These are phyloP conservation scores for Jacaranda mimosifolia DNA, from an alignment of 257 asterid species.

Conservation along the genomic window DNA sequence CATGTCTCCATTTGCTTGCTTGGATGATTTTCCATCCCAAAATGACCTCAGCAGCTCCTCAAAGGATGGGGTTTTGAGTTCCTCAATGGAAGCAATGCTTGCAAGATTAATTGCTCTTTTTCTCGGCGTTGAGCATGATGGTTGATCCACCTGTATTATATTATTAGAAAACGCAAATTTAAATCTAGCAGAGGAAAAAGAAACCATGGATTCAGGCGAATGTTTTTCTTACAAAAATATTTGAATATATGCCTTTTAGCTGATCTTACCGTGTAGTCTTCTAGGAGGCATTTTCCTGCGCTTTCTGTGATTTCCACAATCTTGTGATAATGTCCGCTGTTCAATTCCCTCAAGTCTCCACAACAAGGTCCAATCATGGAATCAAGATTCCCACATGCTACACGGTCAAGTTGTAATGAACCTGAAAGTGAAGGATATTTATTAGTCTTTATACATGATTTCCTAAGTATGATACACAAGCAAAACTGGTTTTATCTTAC, in stretches of 20 bases:
- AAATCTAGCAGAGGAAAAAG: no score
- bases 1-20: conserved; percentile 79
- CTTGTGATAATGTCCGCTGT: conserved; percentile 78
- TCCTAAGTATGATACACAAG: not conserved
- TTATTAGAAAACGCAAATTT: not conserved
- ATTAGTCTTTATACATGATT: not conserved
- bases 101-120: conserved; percentile 74
- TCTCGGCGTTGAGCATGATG: conserved; percentile 86
- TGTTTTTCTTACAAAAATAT: no score
- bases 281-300: conserved; percentile 88
- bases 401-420: conserved; percentile 92
- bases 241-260: no score
- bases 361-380: conserved; percentile 85
- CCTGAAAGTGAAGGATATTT: conserved; percentile 43
- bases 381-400: conserved; percentile 82
- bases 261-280: conserved; percentile 78
- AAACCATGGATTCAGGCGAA: no score
- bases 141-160: conserved; percentile 77
- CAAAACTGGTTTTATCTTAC: conserved; percentile 54
- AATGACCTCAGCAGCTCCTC: conserved; percentile 83
- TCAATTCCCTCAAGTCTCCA: conserved; percentile 84
- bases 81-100: conserved; percentile 79
- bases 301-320: conserved; percentile 78
- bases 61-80: conserved; percentile 83
- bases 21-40: conserved; percentile 80